Evolutionary conservation across 768 basidiomycete species (phyloP).

Genomic region (Leccinellum rugosiceps): DNA sequence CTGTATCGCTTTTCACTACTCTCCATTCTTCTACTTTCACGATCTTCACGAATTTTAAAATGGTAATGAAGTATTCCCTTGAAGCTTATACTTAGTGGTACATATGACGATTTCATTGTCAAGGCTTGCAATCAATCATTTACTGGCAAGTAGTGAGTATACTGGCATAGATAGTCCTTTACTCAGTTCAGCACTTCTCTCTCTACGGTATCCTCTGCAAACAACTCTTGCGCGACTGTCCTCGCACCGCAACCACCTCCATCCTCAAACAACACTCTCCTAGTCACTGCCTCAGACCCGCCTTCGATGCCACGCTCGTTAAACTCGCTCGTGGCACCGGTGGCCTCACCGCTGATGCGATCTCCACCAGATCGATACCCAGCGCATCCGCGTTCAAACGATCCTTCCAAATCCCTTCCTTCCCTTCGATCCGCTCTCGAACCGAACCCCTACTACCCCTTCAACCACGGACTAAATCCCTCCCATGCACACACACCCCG

Average conservation of each 20-base stretch:
- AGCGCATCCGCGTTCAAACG: constrained; percentile 47
- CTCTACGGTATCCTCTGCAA: too few relatives aligned
- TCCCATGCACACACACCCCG: neutral
- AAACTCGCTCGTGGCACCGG: constrained; percentile 55
- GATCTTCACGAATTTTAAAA: too few relatives aligned
- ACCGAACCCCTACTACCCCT: constrained; percentile 3
- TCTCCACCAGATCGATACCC: constrained; percentile 57
- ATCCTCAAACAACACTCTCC: constrained; percentile 32
- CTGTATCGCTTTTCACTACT: neutral
- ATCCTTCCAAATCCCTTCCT: constrained; percentile 40
- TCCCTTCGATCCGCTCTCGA: neutral
- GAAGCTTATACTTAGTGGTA: too few relatives aligned
- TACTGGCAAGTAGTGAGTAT: too few relatives aligned
- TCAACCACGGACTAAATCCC: too few relatives aligned
- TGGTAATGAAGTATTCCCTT: too few relatives aligned
- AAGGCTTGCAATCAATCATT: too few relatives aligned
- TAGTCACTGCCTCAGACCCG: too few relatives aligned
- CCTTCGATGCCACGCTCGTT: constrained; percentile 47
- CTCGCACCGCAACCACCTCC: neutral
- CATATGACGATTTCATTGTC: too few relatives aligned
- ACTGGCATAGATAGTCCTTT: too few relatives aligned
- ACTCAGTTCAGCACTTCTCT: too few relatives aligned
- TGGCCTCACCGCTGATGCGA: constrained; percentile 60
- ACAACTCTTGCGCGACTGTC: neutral
- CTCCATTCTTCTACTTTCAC: too few relatives aligned